Conservation (phyloP, 768 basidiomycete species). For the Pleurotus tuber-regium region DNA sequence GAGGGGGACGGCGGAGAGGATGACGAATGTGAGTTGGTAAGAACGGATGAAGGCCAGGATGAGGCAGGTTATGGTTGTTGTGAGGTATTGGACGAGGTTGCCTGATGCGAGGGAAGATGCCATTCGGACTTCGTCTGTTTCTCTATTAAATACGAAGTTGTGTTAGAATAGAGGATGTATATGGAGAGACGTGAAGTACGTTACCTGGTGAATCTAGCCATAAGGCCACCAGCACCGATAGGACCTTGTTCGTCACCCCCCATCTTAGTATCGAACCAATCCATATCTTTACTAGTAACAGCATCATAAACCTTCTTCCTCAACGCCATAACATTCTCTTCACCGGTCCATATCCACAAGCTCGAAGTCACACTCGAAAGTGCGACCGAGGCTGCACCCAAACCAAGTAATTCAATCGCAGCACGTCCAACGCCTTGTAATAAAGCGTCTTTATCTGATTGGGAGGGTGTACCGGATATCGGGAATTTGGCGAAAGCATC, state of each 20-base stretch:
- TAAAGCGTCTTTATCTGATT: conserved; percentile 45
- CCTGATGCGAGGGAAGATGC: conserved; percentile 82
- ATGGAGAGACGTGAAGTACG: conserved; percentile 11
- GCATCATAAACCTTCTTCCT: conserved; percentile 66
- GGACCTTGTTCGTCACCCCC: conserved; percentile 54
- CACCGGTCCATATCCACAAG: conserved; percentile 88
- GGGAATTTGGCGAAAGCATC: conserved; percentile 65
- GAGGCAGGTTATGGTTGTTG: conserved; percentile 76
- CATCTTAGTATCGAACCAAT: conserved; percentile 90
- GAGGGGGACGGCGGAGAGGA: conserved; percentile 85
- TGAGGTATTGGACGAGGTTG: conserved; percentile 74
- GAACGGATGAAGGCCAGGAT: conserved; percentile 79
- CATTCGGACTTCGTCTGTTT: conserved; percentile 90
- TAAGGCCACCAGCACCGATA: conserved; percentile 83
- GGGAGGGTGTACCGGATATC: conserved; percentile 27
- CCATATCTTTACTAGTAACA: conserved; percentile 69
- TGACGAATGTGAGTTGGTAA: conserved; percentile 84
- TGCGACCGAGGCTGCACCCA: conserved; percentile 64
- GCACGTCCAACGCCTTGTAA: conserved; percentile 56
- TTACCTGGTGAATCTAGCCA: conserved; percentile 89
- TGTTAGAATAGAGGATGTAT: too few species aligned
- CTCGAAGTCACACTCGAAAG: conserved; percentile 73
- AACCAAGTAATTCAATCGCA: conserved; percentile 62
- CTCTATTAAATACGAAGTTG: conserved; percentile 50
- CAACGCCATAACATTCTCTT: conserved; percentile 69